Percentiles rank a stretch among this genome's conserved stretches.
Conservation (phyloP, 768 basidiomycete genomes). For the Paxillus involutus region DNA sequence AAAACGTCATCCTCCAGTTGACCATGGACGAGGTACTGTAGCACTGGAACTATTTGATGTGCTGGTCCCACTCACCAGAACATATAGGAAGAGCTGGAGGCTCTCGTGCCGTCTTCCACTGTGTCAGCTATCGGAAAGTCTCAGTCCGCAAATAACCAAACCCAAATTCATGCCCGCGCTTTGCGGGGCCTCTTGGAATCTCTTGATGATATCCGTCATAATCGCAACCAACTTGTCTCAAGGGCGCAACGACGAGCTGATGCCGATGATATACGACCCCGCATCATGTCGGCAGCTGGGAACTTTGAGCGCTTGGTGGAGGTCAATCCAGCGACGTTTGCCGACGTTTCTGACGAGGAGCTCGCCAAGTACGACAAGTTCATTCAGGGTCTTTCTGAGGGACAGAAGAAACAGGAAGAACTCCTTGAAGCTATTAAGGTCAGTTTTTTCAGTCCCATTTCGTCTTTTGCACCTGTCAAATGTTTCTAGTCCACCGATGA, state of each 20-base stretch:
- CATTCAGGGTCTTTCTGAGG: constrained; percentile 54
- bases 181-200: constrained; percentile 76
- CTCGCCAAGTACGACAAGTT: constrained; percentile 80
- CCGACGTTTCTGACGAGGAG: constrained; percentile 76
- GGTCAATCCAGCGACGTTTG: constrained; percentile 84
- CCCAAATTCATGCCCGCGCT: constrained; percentile 63
- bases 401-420: constrained; percentile 60
- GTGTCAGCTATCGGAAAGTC: constrained; percentile 29
- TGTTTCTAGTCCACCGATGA: constrained; percentile 59
- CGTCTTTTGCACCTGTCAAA: neutral
- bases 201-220: constrained; percentile 68
- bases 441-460: constrained; percentile 12
- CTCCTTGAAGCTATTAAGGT: constrained; percentile 73
- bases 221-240: constrained; percentile 60
- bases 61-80: constrained; percentile 1
- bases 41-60: neutral
- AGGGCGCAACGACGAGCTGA: constrained; percentile 62
- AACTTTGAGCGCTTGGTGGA: constrained; percentile 67
- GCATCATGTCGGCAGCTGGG: constrained; percentile 64
- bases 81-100: constrained; percentile 61
- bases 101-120: constrained; percentile 68
- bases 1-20: constrained; percentile 65
- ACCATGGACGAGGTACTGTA: constrained; percentile 59
- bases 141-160: constrained; percentile 45
- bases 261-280: constrained; percentile 71